Evolutionary conservation across 495 filamentous ascomycete species (phyloP), one percentile per base, ranked within the genome.

Genomic region (Penicillium dipodomyicola): DNA sequence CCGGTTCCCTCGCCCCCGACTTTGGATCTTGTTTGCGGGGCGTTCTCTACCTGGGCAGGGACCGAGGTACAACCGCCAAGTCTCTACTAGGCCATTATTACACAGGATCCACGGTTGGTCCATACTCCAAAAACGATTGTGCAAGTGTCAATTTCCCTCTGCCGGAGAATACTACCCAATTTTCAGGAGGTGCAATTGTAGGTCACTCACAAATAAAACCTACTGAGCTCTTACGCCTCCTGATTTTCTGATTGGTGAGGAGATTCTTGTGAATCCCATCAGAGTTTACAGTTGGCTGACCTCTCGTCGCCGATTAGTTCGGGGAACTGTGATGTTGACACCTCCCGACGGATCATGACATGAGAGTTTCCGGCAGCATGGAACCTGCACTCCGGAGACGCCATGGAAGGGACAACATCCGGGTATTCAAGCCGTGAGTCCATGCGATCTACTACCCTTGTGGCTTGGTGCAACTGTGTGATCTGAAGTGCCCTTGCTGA

Each of bases 351-450:
- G 63, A 61, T 62, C 56, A 58, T 47, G 68, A 66, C 57, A 64
- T 66, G 60, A 63, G 57, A 45, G 37, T 60, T 60, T 56, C 53
- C 51, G 59, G 58, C 60, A 60, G 47, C 42, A 77, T 77, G 74
- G 67, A 67, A 60, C 56, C 61, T 62, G 57, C 58, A 54, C 57
- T 65, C 60, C 59, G 58, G 39, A 63, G 56, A 64, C 52, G 64
- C 48, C 58, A 57, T 55, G 65, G 65, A 45, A 64, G 62, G 35
- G 57, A 67, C 37, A 58, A 57, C 53, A 37, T 48, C 42, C 68
- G 63, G 49, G 17, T 67, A 29, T 52, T 76, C 49, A 68, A 73
- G 35, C 59, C 62, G 62, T 65, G 46, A 56, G 67, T 63, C 39
- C 41, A 60, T 58, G 52, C 55, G 47, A 60, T 60, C 56, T 54